Evolutionary conservation across 768 basidiomycete species (phyloP), one percentile per base, ranked within the genome.

Genomic region (Podaxis pistillaris): DNA sequence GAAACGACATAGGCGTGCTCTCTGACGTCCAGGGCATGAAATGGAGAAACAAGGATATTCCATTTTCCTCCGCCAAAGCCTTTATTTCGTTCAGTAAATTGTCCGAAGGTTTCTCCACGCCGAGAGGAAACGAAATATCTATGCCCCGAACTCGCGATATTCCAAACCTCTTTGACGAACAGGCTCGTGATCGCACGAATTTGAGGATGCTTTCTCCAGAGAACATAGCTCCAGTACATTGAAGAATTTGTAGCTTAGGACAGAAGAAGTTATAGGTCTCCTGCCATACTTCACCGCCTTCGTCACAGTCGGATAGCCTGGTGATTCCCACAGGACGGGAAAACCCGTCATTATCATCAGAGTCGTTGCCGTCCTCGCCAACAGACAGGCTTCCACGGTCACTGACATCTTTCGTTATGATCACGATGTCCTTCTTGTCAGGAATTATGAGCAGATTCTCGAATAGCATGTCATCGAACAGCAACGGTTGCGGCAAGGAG

Each of bases 181-280:
- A n/a, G 4, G 54, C 33, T 12, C 54, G 54, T 6, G 33, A 55
- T 19, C 22, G 54, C 11, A 55, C 33, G 15, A 55, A 55, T 22
- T 55, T 38, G 54, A 55, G 36, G 11, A 38, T 33, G 54, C 13
- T 2, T 8, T 38, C 33, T n/a, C n/a, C 33, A 19, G 54, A 55
- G 54, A 55, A 55, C 54, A 38, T 55, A n/a, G 58, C 46, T 50
- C 58, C 58, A 33, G 36, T 59, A 26, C 46, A 59, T 13, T 59
- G 58, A 5, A 60, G 26, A 26, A 52, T 22, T 11, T 60, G 49
- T 15, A 60, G 24, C n/a, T 52, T 60, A 6, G 58, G 58, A 19
- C 58, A 51, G 50, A 60, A 38, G 30, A 33, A 60, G 4, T 58
- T 49, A n/a, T 47, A 38, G 37, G 54, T 40, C 54, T 56, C 54